These are phyloP conservation scores for Leccinum subtestaceum DNA, from an alignment of 768 basidiomycete species.

Conservation along the genomic window DNA sequence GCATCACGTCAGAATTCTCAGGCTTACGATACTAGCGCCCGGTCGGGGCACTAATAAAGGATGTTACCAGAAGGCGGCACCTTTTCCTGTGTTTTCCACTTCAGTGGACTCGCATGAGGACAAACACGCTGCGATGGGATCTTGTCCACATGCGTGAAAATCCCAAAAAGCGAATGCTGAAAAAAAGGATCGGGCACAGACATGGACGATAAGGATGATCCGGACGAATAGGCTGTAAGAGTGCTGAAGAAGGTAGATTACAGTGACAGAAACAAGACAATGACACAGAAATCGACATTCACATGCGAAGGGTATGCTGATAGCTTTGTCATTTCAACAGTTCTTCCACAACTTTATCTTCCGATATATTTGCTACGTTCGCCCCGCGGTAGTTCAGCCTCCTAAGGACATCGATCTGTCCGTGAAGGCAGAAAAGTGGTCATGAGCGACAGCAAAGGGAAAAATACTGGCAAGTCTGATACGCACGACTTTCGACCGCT, in stretches of 20 bases:
- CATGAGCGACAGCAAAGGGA: background rate
- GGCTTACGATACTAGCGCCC: background rate
- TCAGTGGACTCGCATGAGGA: constrained; percentile 7
- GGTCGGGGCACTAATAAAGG: background rate
- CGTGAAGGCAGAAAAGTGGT: background rate
- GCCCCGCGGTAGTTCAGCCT: constrained; percentile 84
- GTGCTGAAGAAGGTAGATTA: constrained; percentile 21
- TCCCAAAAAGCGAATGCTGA: constrained; percentile 3
- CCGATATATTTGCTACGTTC: constrained; percentile 75
- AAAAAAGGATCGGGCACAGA: constrained; percentile 7
- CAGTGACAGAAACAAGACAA: constrained; percentile 24
- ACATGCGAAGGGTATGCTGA: constrained; percentile 27
- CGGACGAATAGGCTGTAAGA: constrained; percentile 14
- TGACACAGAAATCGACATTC: constrained; percentile 25
- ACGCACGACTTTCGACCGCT: constrained; percentile 81
- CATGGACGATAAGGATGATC: constrained; percentile 14
- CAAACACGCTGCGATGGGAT: constrained; percentile 6
- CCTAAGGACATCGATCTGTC: constrained; percentile 82
- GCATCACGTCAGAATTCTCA: background rate
- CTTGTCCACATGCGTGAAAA: constrained; percentile 4
- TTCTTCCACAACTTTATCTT: constrained; percentile 85
- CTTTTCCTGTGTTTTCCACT: background rate
- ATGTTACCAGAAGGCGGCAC: background rate
- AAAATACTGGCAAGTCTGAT: background rate
- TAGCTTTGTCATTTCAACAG: constrained; percentile 55